Evolutionary conservation across 371 early-diverging fungal species (phyloP), one percentile per base, ranked within the genome.

Genomic region (Rhizopus arrhizus): DNA sequence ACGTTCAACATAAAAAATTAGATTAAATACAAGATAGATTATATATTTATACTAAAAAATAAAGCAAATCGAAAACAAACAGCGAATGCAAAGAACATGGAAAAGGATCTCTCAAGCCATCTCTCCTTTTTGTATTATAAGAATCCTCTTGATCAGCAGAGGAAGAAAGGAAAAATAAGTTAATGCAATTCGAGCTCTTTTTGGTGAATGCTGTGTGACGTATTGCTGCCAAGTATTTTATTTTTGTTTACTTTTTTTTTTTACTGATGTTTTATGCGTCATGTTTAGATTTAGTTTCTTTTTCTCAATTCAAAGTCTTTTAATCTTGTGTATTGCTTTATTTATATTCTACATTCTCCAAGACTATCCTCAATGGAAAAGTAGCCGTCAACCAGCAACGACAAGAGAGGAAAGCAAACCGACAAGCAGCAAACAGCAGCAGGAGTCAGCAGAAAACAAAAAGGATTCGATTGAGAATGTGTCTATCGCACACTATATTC

Each of bases 401-500:
- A 50, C 28, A 22, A 22, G 22, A 22, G 22, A 22, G 22, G 22
- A 22, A 22, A 22, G 22, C 22, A 22, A 22, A 22, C 22, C 22
- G 22, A 22, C 22, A 22, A 22, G 22, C 22, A 22, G 22, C 22
- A 22, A 16, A 32, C 38, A n/a, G 36, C 28, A 35, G 3, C 38
- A 31, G 50, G 33, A 32, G 31, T 12, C 65, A 43, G 41, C 51
- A n/a, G 11, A 32, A 42, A 34, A 59, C 13, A 33, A 40, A 1
- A 13, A 45, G 10, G 28, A 38, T 6, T 47, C 33, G 12, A 53
- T 45, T 8, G 51, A 57, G 12, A 64, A 66, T 12, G n/a, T 73
- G 34, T 63, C 72, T 10, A 10, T 71, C 1, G 42, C 47, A 0
- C 77, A 77, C 45, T 77, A 77, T 46, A 64, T 77, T 7, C 38